Conservation (phyloP, 1,139 yeast genomes). For the Chernovozyma aurita region DNA sequence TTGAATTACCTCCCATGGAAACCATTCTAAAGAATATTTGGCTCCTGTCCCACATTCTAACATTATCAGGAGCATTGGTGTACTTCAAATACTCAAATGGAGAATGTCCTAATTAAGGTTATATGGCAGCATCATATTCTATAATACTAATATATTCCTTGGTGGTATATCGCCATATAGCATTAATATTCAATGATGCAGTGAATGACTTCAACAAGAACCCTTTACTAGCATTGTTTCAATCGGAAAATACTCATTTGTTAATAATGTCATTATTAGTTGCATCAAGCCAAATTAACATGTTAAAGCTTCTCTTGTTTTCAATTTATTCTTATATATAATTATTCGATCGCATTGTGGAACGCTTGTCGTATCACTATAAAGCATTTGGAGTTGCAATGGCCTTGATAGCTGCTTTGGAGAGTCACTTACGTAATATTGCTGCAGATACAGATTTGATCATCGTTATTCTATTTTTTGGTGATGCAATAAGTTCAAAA, state of each 20-base stretch:
- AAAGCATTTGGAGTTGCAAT: conserved; percentile 26
- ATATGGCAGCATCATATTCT: conserved; percentile 9
- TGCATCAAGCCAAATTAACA: conserved; percentile 21
- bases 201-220: background rate
- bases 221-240: conserved; percentile 31
- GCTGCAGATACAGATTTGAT: conserved; percentile 39
- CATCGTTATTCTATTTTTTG: conserved; percentile 23
- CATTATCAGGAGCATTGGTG: conserved; percentile 10
- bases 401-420: conserved; percentile 32
- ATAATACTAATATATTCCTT: conserved; percentile 16
- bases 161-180: conserved; percentile 17
- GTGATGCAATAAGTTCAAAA: conserved; percentile 20
- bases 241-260: conserved; percentile 45
- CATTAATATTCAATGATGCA: conserved; percentile 5
- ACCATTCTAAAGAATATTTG: conserved; percentile 14
- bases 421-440: conserved; percentile 27
- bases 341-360: conserved; percentile 29
- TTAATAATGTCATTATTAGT: conserved; percentile 33
- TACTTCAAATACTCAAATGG: background rate
- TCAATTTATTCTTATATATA: conserved; percentile 44
- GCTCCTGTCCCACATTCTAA: conserved; percentile 16
- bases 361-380: conserved; percentile 30
- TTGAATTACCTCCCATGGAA: too few species aligned
- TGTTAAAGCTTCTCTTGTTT: conserved; percentile 40
- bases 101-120: conserved; percentile 4